phyloP scores from a whole-genome alignment of 2,329 filamentous ascomycete genomes.

The Aureobasidium pullulans region DNA sequence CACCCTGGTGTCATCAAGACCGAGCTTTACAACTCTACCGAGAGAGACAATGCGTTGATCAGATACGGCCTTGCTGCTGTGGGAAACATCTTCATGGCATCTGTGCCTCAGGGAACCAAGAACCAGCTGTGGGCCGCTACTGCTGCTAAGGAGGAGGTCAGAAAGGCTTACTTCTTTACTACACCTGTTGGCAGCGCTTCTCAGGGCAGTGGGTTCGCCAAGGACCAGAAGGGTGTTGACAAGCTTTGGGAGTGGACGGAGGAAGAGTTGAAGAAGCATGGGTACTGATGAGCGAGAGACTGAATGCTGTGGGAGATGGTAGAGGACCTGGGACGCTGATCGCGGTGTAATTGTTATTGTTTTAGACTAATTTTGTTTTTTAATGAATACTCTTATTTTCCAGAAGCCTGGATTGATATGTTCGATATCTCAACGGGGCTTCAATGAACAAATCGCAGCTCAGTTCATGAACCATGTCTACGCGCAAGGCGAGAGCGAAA shows the following conservation, averaged over 20 bases:
- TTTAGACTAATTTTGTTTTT: too few relatives aligned
- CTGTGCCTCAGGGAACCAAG: conserved; percentile 28
- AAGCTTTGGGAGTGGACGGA: conserved; percentile 34
- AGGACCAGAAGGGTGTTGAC: conserved; percentile 24
- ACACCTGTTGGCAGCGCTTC: conserved; percentile 29
- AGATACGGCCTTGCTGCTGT: conserved; percentile 24
- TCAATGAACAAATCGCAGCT: too few relatives aligned
- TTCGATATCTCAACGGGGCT: too few relatives aligned
- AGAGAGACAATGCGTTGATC: conserved; percentile 22
- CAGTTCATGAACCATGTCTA: too few relatives aligned
- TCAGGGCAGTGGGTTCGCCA: conserved; percentile 17
- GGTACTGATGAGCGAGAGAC: conserved; percentile 5
- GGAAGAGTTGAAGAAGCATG: conserved; percentile 16
- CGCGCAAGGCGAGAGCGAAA: too few relatives aligned
- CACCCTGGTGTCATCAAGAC: conserved; percentile 46
- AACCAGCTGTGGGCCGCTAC: conserved; percentile 39
- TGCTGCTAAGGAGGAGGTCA: conserved; percentile 26
- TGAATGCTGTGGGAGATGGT: background rate
- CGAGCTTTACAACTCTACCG: conserved; percentile 30
- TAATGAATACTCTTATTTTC: too few relatives aligned
- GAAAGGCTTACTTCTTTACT: conserved; percentile 37
- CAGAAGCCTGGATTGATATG: too few relatives aligned
- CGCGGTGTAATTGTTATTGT: too few relatives aligned
- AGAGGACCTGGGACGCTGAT: too few relatives aligned
- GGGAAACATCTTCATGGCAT: conserved; percentile 17